Evolutionary conservation across 768 basidiomycete genomes (phyloP).

Genomic region (Stropharia rugosoannulata): DNA sequence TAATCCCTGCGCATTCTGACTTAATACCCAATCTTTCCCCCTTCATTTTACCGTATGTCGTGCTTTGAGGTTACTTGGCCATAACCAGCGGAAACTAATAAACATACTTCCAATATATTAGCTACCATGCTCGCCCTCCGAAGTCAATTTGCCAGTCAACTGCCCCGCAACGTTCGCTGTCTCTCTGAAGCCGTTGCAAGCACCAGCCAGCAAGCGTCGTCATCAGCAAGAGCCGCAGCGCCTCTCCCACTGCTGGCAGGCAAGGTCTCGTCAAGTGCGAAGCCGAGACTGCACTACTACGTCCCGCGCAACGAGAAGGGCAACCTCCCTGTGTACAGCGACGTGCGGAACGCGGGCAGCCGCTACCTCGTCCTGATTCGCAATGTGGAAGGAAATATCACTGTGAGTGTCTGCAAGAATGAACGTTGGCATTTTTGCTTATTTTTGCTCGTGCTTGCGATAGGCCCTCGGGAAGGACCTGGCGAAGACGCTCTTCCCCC

Average conservation of each 20-base stretch:
- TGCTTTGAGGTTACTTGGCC: too few relatives aligned
- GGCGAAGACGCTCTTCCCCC: conserved; percentile 45
- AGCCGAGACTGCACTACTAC: conserved; percentile 42
- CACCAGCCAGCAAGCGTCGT: conserved; percentile 9
- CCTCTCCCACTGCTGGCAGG: background rate
- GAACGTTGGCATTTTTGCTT: background rate
- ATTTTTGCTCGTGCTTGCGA: conserved; percentile 8
- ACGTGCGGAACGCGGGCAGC: conserved; percentile 65
- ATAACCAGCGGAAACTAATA: too few relatives aligned
- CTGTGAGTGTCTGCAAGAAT: conserved; percentile 37
- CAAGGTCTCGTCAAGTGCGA: background rate
- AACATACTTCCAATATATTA: background rate
- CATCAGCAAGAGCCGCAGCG: conserved; percentile 12
- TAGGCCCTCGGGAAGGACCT: conserved; percentile 66
- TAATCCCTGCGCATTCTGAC: too few relatives aligned
- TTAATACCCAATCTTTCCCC: too few relatives aligned
- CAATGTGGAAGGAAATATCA: conserved; percentile 64
- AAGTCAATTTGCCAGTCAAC: conserved; percentile 4
- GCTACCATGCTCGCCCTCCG: conserved; percentile 8
- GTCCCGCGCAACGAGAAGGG: conserved; percentile 67
- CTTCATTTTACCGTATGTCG: too few relatives aligned
- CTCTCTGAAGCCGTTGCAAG: conserved; percentile 7
- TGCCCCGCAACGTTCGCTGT: conserved; percentile 3
- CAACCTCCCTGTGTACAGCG: conserved; percentile 73
- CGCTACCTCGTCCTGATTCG: conserved; percentile 58